Base-by-base conservation (phyloP, 192 early-diverging fungal genomes). In the Glomus cerebriforme region DNA sequence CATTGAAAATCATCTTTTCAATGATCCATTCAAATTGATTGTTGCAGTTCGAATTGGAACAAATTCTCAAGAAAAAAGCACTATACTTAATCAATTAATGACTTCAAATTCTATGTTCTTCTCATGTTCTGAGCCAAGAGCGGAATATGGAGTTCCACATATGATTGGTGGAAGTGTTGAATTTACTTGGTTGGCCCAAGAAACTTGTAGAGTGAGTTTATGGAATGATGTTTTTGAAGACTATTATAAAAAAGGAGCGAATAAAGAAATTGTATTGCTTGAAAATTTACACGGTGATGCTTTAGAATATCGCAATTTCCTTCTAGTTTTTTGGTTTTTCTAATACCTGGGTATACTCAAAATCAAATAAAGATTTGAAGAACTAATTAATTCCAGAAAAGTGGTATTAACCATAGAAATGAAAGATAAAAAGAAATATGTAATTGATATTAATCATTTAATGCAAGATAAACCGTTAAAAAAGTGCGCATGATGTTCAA, bases 221-320 rank as follows among this genome's bases (percentile, higher is more conserved):
- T n/a, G n/a, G 34, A 35, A 27, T 35, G 62, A 17, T 45, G 32
- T 29, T 32, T 59, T 45, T n/a, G 26, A 75, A 63, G 26, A 10
- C 22, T 75, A 75, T 19, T 75, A 75, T 58, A 22, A 63, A 62
- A 1, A 63, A 29, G 74, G 26, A 34, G 35, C 27, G 27, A 77
- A 59, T 74, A 35, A 35, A 10, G 43, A 59, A 7, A 75, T 75
- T 24, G 49, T 75, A n/a, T 63, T 75, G 45, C 59, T 75, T 60
- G 74, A 54, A 63, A 75, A 75, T 75, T 75, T 75, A 35, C 74
- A 75, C 59, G 74, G 74, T 63, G 74, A 75, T 29, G 74, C 74
- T n/a, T 59, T 75, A 39, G 12, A 75, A 62, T 26, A 75, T 60
- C 26, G 19, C 59, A 75, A 63, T 62, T 75, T 10, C 22, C 74